Evolutionary conservation across 768 basidiomycete species (phyloP).

Genomic region (Tricholoma terreum): DNA sequence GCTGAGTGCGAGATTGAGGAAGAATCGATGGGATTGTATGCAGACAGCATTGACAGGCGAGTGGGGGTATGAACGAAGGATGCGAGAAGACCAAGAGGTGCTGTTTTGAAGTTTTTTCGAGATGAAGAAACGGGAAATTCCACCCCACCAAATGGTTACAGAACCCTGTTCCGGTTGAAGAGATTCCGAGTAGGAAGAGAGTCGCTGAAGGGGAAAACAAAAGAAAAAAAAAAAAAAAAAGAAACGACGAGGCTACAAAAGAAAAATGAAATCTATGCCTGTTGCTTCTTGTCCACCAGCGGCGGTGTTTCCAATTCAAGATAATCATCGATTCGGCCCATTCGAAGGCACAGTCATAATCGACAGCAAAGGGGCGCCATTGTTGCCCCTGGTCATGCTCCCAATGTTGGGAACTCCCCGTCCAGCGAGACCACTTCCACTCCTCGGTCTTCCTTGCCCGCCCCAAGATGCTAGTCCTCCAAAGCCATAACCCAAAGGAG

Average conservation of each 20-base stretch:
- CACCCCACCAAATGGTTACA: neutral
- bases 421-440: constrained; percentile 47
- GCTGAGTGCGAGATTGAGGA: neutral
- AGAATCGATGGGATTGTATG: neutral
- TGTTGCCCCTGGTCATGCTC: constrained; percentile 27
- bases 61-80: neutral
- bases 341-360: constrained; percentile 30
- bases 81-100: neutral
- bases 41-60: neutral
- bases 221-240: neutral
- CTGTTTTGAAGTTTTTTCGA: neutral
- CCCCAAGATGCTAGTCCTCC: constrained; percentile 25
- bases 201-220: neutral
- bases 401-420: constrained; percentile 39
- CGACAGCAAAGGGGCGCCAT: constrained; percentile 25
- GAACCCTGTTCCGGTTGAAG: neutral
- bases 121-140: neutral
- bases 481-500: constrained; percentile 57
- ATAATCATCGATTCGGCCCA: constrained; percentile 6
- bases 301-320: neutral
- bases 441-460: constrained; percentile 42
- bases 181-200: no score
- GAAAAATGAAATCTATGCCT: constrained; percentile 1
- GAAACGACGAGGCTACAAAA: neutral
- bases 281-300: neutral